Evolutionary conservation across 164 flowering plant genomes (phyloP).

Genomic region (Magnolia officinalis): DNA sequence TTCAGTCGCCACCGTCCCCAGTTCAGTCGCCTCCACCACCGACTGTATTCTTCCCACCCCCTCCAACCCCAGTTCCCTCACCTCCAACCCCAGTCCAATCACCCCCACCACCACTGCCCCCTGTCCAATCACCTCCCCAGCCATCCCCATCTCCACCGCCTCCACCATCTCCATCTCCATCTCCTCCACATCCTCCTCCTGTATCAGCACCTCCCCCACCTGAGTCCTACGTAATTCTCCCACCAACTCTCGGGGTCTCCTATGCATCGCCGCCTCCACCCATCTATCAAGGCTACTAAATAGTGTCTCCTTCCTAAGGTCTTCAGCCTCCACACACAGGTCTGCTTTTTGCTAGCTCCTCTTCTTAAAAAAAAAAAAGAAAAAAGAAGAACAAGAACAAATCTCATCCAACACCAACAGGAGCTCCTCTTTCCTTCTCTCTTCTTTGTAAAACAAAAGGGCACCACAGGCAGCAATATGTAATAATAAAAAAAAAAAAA

Average conservation of each 20-base stretch:
- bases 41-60: too few species aligned
- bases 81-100: conserved; percentile 5
- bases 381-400: background rate
- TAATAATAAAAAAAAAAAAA: background rate
- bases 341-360: background rate
- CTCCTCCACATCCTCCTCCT: conserved; percentile 7
- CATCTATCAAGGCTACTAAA: conserved; percentile 7
- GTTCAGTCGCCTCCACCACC: background rate
- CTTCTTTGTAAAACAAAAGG: background rate
- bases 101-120: background rate
- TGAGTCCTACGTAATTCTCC: background rate
- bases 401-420: background rate
- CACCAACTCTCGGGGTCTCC: conserved; percentile 9
- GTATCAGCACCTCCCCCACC: conserved; percentile 13
- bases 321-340: background rate
- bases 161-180: conserved; percentile 7
- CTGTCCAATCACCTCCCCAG: background rate
- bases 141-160: conserved; percentile 8
- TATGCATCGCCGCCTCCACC: conserved; percentile 20
- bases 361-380: background rate
- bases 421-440: background rate
- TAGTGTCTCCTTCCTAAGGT: background rate
- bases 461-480: conserved; percentile 2
- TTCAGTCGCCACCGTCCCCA: conserved; percentile 5
- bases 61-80: background rate